These are phyloP conservation scores for Pholiota conissans DNA, from an alignment of 768 basidiomycete species.

Conservation along the genomic window DNA sequence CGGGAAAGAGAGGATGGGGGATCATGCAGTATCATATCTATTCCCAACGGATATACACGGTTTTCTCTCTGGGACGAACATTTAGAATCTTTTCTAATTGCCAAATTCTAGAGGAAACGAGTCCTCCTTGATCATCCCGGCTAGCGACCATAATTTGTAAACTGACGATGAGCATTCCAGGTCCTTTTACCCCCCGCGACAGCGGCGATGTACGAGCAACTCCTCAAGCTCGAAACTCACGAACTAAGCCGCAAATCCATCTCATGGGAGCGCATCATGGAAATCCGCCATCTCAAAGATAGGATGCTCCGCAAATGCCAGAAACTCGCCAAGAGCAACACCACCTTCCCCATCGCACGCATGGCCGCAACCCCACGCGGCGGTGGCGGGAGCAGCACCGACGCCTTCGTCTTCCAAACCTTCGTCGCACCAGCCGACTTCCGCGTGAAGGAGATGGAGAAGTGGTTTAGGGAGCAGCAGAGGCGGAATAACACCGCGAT, in stretches of 20 bases:
- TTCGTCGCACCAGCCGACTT: conserved; percentile 72
- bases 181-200: conserved; percentile 70
- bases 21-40: too few relatives aligned
- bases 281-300: conserved; percentile 78
- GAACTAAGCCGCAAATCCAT: conserved; percentile 63
- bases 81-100: too few relatives aligned
- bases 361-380: conserved; percentile 26
- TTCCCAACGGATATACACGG: too few relatives aligned
- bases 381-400: too few relatives aligned
- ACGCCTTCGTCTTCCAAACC: conserved; percentile 56
- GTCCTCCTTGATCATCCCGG: too few relatives aligned
- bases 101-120: too few relatives aligned
- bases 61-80: too few relatives aligned
- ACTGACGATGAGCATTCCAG: too few relatives aligned
- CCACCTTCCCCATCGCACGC: conserved; percentile 32
- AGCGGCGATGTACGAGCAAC: conserved; percentile 62
- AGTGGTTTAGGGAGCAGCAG: conserved; percentile 66
- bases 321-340: conserved; percentile 47
- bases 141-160: too few relatives aligned
- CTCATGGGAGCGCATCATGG: conserved; percentile 68
- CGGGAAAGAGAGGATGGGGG: too few relatives aligned
- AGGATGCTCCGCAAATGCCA: conserved; percentile 82
- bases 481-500: conserved; percentile 30
- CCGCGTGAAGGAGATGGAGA: conserved; percentile 76
- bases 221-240: conserved; percentile 58